Percentiles rank a stretch among this genome's conserved stretches.
phyloP scores from a whole-genome alignment of 2,329 filamentous ascomycete species.

The Sporothrix pallida region DNA sequence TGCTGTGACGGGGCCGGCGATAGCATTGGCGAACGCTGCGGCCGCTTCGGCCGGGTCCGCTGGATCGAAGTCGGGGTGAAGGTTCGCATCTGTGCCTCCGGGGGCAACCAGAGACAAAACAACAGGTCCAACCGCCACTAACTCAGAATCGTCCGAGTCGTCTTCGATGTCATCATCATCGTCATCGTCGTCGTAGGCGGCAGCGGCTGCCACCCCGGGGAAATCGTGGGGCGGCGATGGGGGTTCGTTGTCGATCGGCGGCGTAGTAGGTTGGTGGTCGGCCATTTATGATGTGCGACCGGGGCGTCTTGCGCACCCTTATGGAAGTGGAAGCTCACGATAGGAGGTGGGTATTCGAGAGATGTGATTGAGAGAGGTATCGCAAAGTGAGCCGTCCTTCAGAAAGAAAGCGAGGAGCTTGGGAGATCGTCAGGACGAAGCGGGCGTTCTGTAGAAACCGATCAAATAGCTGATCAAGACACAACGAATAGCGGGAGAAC shows the following conservation, averaged over 20 bases:
- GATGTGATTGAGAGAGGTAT: no score
- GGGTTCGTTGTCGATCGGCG: neutral
- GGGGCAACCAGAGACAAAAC: no score
- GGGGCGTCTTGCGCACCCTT: slow-evolving; percentile 7
- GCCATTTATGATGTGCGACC: neutral
- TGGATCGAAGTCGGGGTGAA: no score
- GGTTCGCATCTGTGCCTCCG: no score
- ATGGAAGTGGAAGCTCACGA: neutral
- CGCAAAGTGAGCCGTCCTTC: neutral
- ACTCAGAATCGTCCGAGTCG: no score
- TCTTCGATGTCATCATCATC: no score
- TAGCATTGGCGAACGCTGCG: no score
- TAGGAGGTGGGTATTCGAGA: neutral
- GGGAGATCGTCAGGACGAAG: neutral
- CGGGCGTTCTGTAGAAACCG: neutral
- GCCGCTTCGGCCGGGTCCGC: no score
- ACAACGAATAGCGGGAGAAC: neutral
- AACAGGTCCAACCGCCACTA: no score
- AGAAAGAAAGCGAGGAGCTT: neutral
- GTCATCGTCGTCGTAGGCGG: no score
- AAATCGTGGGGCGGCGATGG: neutral
- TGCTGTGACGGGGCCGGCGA: neutral
- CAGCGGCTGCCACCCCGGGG: neutral
- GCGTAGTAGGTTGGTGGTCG: neutral
- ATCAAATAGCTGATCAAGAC: neutral